Evolutionary conservation across 1,284 basidiomycete genomes (phyloP), one percentile per base, ranked within the genome.

Genomic region (Trametes pubescens): DNA sequence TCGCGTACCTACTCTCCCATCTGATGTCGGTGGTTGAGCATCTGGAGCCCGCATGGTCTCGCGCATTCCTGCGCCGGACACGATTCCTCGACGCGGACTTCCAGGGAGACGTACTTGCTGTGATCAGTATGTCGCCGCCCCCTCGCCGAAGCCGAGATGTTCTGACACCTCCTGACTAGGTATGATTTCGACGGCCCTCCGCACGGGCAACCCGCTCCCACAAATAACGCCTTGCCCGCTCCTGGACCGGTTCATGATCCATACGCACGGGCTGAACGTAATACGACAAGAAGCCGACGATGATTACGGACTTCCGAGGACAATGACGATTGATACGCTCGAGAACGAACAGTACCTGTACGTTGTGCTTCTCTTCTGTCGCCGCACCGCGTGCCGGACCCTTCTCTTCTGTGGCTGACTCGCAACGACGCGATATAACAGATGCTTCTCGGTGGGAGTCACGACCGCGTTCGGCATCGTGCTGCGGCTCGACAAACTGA

Each of bases 181-280:
- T 57, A 82, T 92, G 82, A 85, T 91, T 47, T 87, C 90, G 0
- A 86, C 84, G 0, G 85, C 93, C 1, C 79, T 96, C 35, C 84
- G 89, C n/a, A 90, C 89, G 0, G 94, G 91, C 4, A 80, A 80
- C 14, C 88, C 94, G 0, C 78, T 96, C 21, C 94, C 94, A 0
- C 94, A 96, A 72, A 92, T 96, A 51, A 95, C 93, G 0, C 92
- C 94, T 0, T 91, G 90, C 67, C 94, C 94, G 0, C 81, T 96
- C 3, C 79, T 95, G 0, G 88, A 94, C 70, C 83, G 93, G 9
- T 93, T 93, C 71, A 83, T 89, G 79, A 74, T 81, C n/a, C 78
- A 82, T 56, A 80, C 79, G 43, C 85, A 88, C 53, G 90, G 89
- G 0, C 73, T 92, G 34, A 84, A 89, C 52, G 80, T 91, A 24